A percentile compares a stretch with the other conserved stretches of the same genome.
Conservation (phyloP, 2,329 filamentous ascomycete genomes). For the Calonectria montana region DNA sequence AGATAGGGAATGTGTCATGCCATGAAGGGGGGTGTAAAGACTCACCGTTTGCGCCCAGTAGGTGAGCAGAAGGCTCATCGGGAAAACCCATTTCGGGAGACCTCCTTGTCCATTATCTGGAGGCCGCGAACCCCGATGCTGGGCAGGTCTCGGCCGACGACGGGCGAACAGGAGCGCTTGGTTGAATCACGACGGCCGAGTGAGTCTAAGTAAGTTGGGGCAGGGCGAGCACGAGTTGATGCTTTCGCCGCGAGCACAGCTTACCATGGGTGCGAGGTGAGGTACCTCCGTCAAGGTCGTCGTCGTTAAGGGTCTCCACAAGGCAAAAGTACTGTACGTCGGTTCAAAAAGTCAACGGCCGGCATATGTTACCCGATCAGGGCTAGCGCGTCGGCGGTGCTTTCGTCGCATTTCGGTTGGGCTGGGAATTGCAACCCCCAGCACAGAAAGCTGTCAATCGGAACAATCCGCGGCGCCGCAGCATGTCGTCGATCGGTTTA, state of each 20-base stretch:
- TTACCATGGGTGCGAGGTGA: no score
- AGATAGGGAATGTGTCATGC: background rate
- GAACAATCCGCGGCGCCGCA: background rate
- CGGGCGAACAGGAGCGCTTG: background rate
- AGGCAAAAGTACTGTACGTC: no score
- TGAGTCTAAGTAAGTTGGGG: background rate
- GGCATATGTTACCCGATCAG: background rate
- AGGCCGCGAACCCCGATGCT: background rate
- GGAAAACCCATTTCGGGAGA: conserved; percentile 56
- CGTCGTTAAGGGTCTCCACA: no score
- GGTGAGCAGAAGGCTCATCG: conserved; percentile 63
- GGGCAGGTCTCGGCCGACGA: background rate
- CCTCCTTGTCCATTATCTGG: conserved; percentile 36
- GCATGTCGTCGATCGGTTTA: conserved; percentile 1
- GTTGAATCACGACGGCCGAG: background rate
- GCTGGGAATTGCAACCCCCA: conserved; percentile 1
- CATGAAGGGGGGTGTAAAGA: conserved; percentile 19
- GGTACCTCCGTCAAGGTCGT: no score
- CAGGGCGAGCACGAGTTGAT: no score
- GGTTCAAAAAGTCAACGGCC: background rate
- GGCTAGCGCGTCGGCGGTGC: background rate
- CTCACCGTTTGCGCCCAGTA: conserved; percentile 69
- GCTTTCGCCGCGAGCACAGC: no score
- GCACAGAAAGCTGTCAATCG: conserved; percentile 3
- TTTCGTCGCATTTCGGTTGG: background rate